Percentiles rank a stretch among this genome's conserved stretches.
phyloP scores from a whole-genome alignment of 2,329 filamentous ascomycete species.

The Ophiostoma pallidulum region DNA sequence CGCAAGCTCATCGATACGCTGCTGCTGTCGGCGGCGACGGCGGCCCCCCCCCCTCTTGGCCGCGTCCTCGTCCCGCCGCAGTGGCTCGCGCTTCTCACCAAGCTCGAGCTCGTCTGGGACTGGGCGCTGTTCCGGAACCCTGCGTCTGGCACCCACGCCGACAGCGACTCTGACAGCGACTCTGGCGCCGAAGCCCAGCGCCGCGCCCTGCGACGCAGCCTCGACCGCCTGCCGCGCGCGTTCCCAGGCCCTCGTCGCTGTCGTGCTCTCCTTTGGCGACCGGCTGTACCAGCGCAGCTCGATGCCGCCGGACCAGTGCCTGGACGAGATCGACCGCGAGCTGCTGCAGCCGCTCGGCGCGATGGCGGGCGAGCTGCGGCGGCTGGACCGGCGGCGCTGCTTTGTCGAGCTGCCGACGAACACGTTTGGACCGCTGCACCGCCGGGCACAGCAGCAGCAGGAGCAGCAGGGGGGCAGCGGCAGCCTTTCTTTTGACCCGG shows the following conservation, averaged over 20 bases:
- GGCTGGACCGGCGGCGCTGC: not conserved
- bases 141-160: not conserved
- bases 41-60: not conserved
- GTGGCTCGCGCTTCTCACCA: not conserved
- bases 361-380: no score
- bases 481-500: not conserved
- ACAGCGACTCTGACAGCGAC: no score
- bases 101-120: not conserved
- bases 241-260: no score
- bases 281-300: no score
- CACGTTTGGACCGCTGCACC: not conserved
- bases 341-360: no score
- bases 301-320: no score
- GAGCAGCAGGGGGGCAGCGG: not conserved
- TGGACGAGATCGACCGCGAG: no score
- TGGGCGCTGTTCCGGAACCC: not conserved
- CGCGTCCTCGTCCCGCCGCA: not conserved
- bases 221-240: no score
- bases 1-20: not conserved
- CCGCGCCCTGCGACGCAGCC: no score
- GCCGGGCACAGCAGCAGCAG: not conserved
- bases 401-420: not conserved
- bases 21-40: not conserved
- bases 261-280: no score
- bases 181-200: no score